Base-by-base conservation (phyloP, 371 early-diverging fungal species). In the Dichotomocladium elegans region DNA sequence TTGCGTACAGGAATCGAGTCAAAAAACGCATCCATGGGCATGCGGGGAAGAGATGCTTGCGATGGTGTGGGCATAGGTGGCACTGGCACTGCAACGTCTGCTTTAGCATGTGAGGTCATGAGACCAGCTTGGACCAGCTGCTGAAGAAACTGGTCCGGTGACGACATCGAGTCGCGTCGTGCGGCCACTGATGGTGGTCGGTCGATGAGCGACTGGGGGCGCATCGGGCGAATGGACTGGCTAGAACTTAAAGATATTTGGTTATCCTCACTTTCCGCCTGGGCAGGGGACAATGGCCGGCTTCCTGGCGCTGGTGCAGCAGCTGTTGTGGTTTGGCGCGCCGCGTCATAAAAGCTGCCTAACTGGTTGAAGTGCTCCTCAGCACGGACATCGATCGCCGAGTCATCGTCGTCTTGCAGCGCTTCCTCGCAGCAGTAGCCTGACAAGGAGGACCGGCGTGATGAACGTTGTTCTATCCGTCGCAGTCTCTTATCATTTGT, bases 401-500 rank as follows among this genome's bases (percentile, higher is more conserved):
- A 68, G 14, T 76, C 77, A 14, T 66, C 68, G 42, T 70, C 72
- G 22, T 28, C 47, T 17, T 26, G 15, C 7, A 9, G n/a, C 11
- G 6, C n/a, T 12, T 46, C 24, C 28, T 46, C 4, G 46, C 3
- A 17, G 30, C 5, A 15, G 27, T 46, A 29, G 30, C 35, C 35
- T 1, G 37, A 37, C 37, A 61, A 24, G 1, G 55, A 50, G 6
- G 58, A 55, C 2, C 25, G 47, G 5, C 62, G 60, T 27, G 58
- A 60, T n/a, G n/a, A n/a, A 10, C 51, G 45, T 21, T 50, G 66
- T 50, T 82, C 82, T 41, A 85, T 53, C 9, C 79, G 74, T 29
- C 82, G 82, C 30, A 89, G 74, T 43, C 82, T 86, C 55, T 83
- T 84, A 61, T 91, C 90, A 52, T 82, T 90, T 22, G 88, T 81